phyloP scores from a whole-genome alignment of 345 rosid species.

The Melastoma malabathricum region DNA sequence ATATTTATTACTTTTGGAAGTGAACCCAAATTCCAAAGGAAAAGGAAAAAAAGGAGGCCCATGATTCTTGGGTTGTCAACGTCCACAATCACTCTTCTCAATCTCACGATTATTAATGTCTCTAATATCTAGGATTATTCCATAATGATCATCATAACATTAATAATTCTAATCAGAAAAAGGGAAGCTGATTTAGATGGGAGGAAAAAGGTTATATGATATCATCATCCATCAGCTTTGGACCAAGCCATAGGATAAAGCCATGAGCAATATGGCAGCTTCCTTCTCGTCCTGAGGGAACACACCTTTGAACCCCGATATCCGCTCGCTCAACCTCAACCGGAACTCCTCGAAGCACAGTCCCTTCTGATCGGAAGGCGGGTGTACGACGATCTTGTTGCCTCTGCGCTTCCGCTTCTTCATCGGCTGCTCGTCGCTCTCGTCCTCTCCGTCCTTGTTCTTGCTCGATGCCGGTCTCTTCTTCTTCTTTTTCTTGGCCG shows the following conservation, averaged over 20 bases:
- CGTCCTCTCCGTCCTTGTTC: constrained; percentile 1
- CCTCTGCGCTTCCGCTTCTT: constrained; percentile 23
- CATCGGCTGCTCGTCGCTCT: constrained; percentile 20
- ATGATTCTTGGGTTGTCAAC: too few relatives aligned
- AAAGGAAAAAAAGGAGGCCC: too few relatives aligned
- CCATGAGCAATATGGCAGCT: constrained; percentile 92
- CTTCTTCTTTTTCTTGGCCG: constrained; percentile 8
- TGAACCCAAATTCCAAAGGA: too few relatives aligned
- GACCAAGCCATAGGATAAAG: constrained; percentile 78
- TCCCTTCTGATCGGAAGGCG: constrained; percentile 19
- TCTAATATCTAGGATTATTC: too few relatives aligned
- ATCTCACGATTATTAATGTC: too few relatives aligned
- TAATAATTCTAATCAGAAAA: too few relatives aligned
- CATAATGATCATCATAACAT: too few relatives aligned
- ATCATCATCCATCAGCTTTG: constrained; percentile 10
- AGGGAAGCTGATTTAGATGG: too few relatives aligned
- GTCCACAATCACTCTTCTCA: too few relatives aligned
- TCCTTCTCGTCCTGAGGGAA: constrained; percentile 96
- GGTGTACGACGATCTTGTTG: neutral
- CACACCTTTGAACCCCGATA: constrained; percentile 50
- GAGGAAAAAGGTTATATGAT: too few relatives aligned
- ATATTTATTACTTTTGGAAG: too few relatives aligned
- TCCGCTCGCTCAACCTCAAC: constrained; percentile 41
- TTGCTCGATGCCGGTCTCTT: neutral
- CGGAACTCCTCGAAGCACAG: constrained; percentile 66